Conservation (phyloP, 495 filamentous ascomycete genomes). For the Aspergillus biplanus region DNA sequence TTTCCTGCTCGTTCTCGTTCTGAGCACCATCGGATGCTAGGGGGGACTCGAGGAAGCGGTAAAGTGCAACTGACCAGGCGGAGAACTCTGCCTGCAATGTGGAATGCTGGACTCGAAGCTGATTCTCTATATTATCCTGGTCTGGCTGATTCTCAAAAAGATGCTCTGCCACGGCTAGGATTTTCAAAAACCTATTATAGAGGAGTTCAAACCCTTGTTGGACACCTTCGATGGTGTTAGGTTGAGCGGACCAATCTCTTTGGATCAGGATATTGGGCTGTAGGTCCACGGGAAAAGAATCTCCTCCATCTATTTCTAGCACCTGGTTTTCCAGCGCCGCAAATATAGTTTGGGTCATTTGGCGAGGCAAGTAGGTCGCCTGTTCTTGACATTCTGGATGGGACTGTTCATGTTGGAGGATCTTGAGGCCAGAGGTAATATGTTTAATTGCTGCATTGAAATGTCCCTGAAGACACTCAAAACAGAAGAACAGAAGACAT, state of each 20-base stretch:
- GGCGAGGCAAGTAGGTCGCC: neutral
- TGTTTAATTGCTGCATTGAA: constrained; percentile 49
- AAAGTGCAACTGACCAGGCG: neutral
- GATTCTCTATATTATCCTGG: neutral
- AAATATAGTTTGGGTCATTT: neutral
- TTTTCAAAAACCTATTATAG: neutral
- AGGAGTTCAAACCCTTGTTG: neutral
- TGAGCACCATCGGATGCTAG: neutral
- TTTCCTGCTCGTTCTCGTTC: neutral
- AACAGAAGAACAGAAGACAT: constrained; percentile 59
- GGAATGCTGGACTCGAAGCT: neutral
- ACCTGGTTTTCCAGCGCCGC: constrained; percentile 4
- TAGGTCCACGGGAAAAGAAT: neutral
- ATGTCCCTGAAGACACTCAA: constrained; percentile 58
- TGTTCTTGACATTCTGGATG: constrained; percentile 4
- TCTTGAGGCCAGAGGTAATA: constrained; percentile 45
- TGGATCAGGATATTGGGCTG: neutral
- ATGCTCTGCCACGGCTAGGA: neutral
- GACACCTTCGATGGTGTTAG: neutral
- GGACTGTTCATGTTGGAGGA: constrained; percentile 27
- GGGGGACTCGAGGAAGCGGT: neutral
- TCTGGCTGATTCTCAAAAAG: neutral
- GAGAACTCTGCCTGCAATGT: neutral
- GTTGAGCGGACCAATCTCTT: neutral
- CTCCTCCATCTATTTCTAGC: constrained; percentile 1